Base-by-base conservation (phyloP, 768 basidiomycete genomes). In the Chalciporus sphaerocephalus region DNA sequence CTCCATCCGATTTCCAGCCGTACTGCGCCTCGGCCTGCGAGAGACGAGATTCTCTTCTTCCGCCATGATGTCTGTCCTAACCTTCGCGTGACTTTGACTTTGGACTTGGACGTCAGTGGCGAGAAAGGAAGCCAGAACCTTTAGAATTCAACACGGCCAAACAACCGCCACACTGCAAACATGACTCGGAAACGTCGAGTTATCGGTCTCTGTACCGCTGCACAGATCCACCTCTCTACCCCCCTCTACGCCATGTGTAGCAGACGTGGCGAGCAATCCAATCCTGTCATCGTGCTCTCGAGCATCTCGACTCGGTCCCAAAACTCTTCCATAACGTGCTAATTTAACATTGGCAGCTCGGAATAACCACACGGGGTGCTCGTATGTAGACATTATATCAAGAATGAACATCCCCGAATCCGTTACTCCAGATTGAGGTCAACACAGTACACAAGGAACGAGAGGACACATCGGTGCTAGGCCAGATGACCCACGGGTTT, bases 1-100 rank as follows among this genome's bases (percentile, higher is more conserved):
- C 60, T 83, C 81, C 86, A 90, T 87, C 41, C 87, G 68, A 58
- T 90, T 91, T 3, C 88, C 88, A 1, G 87, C 88, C 0, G 86
- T 91, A 55, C 80, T 85, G 33, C 88, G 75, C 52, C 70, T 78
- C 11, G 83, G 68, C 45, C 88, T 74, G 27, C 88, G 79, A 16
- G 67, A 69, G 10, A 74, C 80, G 2, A 48, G 49, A 41, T 16
- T 42, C 24, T 41, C 43, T 38, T 50, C 48, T 23, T 42, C 48
- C 10, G 30, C 44, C 48, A 45, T 44, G 15, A 27, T 25, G 24
- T 28, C 13, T 10, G 20, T 7, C 9, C 27, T 27, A 27, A 10
- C 27, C 27, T 27, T 35, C 28, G 30, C n/a, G n/a, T n/a, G n/a
- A n/a, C 41, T 32, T 23, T 34, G 11, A 23, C 37, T 12, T 30